Conservation (phyloP, 305 asterid genomes). For the Fraxinus greggii region DNA sequence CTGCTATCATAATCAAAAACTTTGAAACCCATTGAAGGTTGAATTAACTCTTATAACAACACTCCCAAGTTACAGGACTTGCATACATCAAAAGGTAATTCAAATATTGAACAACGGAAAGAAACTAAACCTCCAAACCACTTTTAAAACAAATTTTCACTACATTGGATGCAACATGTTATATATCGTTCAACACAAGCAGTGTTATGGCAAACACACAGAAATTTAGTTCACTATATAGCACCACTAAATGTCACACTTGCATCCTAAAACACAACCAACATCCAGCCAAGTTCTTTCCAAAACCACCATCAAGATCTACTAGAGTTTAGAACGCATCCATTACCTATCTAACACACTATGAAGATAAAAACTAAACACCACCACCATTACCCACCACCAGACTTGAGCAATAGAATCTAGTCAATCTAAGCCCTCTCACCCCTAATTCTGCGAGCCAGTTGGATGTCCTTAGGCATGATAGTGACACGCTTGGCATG, state of each 20-base stretch:
- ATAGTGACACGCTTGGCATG: conserved; percentile 95
- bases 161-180: not conserved
- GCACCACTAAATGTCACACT: not conserved
- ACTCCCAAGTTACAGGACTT: too few species aligned
- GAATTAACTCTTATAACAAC: not conserved
- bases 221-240: conserved; percentile 11
- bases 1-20: not conserved
- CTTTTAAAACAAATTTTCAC: not conserved
- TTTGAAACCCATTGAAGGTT: not conserved
- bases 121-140: not conserved
- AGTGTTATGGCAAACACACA: conserved; percentile 25
- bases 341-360: conserved; percentile 17
- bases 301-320: conserved; percentile 18
- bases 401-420: conserved; percentile 6
- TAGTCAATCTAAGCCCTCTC: conserved; percentile 63
- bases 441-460: conserved; percentile 86
- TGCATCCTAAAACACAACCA: conserved; percentile 20
- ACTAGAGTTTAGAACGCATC: conserved; percentile 23
- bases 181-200: conserved; percentile 25
- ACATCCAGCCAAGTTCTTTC: not conserved
- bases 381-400: conserved; percentile 16
- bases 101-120: not conserved
- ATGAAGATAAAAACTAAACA: conserved; percentile 22
- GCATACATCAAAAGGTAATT: not conserved
- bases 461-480: conserved; percentile 86